Percentiles rank a stretch among this genome's conserved stretches.
Evolutionary conservation across 148 eudicot species (phyloP).

Genomic region (Amaranthus palmeri): DNA sequence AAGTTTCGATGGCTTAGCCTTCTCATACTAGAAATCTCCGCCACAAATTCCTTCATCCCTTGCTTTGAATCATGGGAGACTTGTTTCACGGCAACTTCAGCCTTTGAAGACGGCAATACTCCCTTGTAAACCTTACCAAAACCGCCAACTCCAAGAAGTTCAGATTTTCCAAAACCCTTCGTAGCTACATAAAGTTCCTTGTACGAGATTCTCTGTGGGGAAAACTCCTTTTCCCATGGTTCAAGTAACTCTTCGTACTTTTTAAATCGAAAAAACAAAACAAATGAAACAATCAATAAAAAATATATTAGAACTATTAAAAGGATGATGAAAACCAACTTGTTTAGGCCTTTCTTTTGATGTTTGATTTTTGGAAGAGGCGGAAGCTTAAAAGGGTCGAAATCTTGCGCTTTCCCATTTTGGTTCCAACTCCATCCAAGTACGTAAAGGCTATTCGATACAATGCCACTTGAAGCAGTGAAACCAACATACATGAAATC

Average conservation of each 20-base stretch:
- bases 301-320: not conserved
- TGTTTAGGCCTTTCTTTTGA: not conserved
- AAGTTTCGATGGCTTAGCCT: slow-evolving; percentile 39
- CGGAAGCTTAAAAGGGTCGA: slow-evolving; percentile 24
- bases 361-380: slow-evolving; percentile 16
- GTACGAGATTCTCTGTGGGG: slow-evolving; percentile 18
- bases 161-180: slow-evolving; percentile 29
- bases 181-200: slow-evolving; percentile 34
- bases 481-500: slow-evolving; percentile 24
- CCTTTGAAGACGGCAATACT: slow-evolving; percentile 10
- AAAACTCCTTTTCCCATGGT: slow-evolving; percentile 19
- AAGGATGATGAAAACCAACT: not conserved
- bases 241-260: slow-evolving; percentile 23
- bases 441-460: slow-evolving; percentile 16
- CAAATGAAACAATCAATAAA: slow-evolving; percentile 1
- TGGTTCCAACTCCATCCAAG: slow-evolving; percentile 31
- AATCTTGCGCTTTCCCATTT: slow-evolving; percentile 24
- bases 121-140: slow-evolving; percentile 45
- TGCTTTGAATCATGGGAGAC: slow-evolving; percentile 35
- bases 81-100: slow-evolving; percentile 29
- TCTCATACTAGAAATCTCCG: slow-evolving; percentile 29
- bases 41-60: slow-evolving; percentile 34
- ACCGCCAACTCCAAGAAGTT: slow-evolving; percentile 33
- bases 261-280: slow-evolving; percentile 11
- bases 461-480: slow-evolving; percentile 11